These are phyloP conservation scores for Pharnaceum exiguum DNA, from an alignment of 148 eudicot genomes.

Conservation along the genomic window DNA sequence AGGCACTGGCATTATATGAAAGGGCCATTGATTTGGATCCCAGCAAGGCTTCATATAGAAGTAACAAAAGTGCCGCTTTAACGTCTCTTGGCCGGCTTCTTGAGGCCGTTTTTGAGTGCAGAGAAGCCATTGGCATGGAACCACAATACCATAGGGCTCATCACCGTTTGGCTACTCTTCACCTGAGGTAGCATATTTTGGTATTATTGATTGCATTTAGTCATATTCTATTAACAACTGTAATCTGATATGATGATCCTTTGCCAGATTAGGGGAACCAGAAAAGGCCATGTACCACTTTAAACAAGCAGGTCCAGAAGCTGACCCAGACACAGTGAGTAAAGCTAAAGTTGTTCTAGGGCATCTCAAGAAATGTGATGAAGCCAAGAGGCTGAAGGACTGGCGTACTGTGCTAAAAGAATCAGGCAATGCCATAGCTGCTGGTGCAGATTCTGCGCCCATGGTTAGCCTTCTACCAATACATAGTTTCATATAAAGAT, in stretches of 20 bases:
- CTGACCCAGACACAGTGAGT: conserved; percentile 69
- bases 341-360: conserved; percentile 48
- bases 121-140: conserved; percentile 80
- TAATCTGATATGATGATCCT: not conserved
- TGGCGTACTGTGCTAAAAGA: conserved; percentile 73
- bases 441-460: conserved; percentile 86
- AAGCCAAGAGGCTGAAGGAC: conserved; percentile 67
- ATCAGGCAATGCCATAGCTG: conserved; percentile 48
- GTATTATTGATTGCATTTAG: not conserved
- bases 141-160: conserved; percentile 90
- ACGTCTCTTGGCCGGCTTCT: conserved; percentile 84
- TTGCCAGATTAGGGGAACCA: conserved; percentile 82
- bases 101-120: conserved; percentile 91
- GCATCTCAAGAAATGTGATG: conserved; percentile 69
- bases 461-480: conserved; percentile 37
- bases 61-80: conserved; percentile 88
- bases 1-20: conserved; percentile 86
- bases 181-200: conserved; percentile 51
- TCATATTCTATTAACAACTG: too few relatives aligned
- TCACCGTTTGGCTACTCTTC: conserved; percentile 76
- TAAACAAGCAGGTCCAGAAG: conserved; percentile 77
- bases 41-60: conserved; percentile 76
- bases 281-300: conserved; percentile 73
- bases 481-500: too few relatives aligned
- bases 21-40: conserved; percentile 88